These are phyloP conservation scores for Phlyctochytrium bullatum DNA, from an alignment of 192 early-diverging fungal genomes.

Conservation along the genomic window DNA sequence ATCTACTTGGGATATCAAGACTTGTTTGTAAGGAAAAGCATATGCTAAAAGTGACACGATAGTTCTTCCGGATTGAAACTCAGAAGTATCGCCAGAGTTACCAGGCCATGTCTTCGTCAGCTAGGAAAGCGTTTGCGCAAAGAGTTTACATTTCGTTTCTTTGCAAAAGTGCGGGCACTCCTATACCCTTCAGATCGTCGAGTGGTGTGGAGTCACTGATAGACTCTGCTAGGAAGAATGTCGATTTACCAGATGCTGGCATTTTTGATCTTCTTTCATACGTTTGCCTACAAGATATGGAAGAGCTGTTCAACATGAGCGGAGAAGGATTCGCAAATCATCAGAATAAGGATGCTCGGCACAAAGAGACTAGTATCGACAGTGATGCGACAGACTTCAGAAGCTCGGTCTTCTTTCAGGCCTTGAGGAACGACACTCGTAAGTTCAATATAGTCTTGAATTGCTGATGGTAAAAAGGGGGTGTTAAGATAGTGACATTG, in stretches of 20 bases:
- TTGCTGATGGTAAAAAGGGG: conserved; percentile 21
- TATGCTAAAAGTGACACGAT: background rate
- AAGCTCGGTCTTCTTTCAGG: conserved; percentile 40
- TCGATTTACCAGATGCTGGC: conserved; percentile 32
- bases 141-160: conserved; percentile 44
- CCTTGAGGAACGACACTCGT: conserved; percentile 44
- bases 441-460: background rate
- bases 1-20: conserved; percentile 31
- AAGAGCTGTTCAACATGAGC: conserved; percentile 34
- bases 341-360: background rate
- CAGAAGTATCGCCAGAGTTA: conserved; percentile 35
- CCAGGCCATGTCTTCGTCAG: conserved; percentile 22
- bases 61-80: conserved; percentile 45
- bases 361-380: conserved; percentile 7
- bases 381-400: conserved; percentile 23
- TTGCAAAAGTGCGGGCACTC: conserved; percentile 13
- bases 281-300: conserved; percentile 33
- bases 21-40: conserved; percentile 30
- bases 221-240: conserved; percentile 12
- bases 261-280: conserved; percentile 43
- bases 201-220: background rate
- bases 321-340: conserved; percentile 16
- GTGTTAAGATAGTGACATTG: conserved; percentile 40
- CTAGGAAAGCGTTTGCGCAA: conserved; percentile 27
- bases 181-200: conserved; percentile 26